Percentiles rank a stretch among this genome's conserved stretches.
phyloP scores from a whole-genome alignment of 2,329 filamentous ascomycete species.

The Hymenoscyphus fructigenus region DNA sequence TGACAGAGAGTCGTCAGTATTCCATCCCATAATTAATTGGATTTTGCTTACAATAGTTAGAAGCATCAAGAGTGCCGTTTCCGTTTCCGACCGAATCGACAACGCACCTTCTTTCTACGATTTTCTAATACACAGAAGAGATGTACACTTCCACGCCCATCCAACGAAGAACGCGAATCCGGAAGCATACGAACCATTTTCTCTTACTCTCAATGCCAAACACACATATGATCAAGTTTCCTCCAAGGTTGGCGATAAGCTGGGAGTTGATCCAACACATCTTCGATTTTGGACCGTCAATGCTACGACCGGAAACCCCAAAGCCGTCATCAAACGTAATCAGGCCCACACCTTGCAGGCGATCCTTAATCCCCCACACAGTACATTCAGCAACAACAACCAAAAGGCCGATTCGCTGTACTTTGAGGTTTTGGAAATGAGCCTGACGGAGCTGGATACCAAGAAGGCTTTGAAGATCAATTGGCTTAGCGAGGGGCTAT shows the following conservation, averaged over 20 bases:
- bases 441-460: constrained; percentile 86
- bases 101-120: constrained; percentile 91
- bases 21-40: constrained; percentile 20
- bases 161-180: constrained; percentile 50
- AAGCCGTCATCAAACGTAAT: constrained; percentile 72
- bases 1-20: constrained; percentile 25
- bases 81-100: constrained; percentile 51
- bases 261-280: constrained; percentile 79
- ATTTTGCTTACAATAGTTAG: constrained; percentile 6
- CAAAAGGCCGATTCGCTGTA: constrained; percentile 78
- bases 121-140: constrained; percentile 81
- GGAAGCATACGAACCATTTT: constrained; percentile 65
- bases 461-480: constrained; percentile 84
- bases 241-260: constrained; percentile 75
- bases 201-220: constrained; percentile 78
- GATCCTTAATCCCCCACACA: constrained; percentile 76
- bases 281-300: constrained; percentile 90
- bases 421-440: constrained; percentile 94
- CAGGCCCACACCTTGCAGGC: constrained; percentile 65
- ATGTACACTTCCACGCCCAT: constrained; percentile 74
- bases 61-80: constrained; percentile 16
- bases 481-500: constrained; percentile 85
- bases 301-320: constrained; percentile 71
- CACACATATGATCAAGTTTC: constrained; percentile 87
- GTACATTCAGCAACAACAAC: constrained; percentile 66